Percentiles rank a stretch among this genome's conserved stretches.
Conservation (phyloP, 2,329 filamentous ascomycete species). For the Pleoardoris graminearum region DNA sequence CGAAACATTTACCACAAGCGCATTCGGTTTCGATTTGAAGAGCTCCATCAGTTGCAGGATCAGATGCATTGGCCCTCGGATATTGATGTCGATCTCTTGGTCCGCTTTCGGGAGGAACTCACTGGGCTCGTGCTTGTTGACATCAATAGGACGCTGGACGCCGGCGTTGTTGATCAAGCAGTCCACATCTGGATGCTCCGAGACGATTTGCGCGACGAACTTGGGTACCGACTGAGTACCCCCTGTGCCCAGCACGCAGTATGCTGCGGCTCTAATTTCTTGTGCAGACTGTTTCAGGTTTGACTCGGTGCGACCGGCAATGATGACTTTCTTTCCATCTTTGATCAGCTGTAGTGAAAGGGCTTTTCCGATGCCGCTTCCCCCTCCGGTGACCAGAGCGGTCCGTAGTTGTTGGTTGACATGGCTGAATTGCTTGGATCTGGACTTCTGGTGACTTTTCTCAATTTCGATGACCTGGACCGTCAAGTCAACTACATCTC, state of each 20-base stretch:
- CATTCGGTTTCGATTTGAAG: constrained; percentile 48
- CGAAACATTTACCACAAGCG: constrained; percentile 59
- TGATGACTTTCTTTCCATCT: constrained; percentile 36
- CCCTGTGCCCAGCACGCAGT: constrained; percentile 59
- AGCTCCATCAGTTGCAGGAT: constrained; percentile 55
- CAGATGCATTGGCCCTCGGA: constrained; percentile 62
- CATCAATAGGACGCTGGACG: constrained; percentile 58
- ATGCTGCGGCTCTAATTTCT: constrained; percentile 54
- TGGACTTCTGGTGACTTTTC: too few relatives aligned
- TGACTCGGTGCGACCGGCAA: constrained; percentile 59
- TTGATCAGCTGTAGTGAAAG: constrained; percentile 52
- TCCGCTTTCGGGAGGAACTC: constrained; percentile 57
- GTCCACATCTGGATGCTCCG: constrained; percentile 59
- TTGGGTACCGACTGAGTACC: constrained; percentile 48
- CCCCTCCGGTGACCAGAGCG: constrained; percentile 51
- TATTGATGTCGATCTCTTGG: constrained; percentile 62
- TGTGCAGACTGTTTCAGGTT: constrained; percentile 52
- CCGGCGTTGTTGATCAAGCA: constrained; percentile 64
- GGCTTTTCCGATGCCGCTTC: constrained; percentile 56
- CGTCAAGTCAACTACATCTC: too few relatives aligned
- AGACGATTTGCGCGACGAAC: constrained; percentile 52
- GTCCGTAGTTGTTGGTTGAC: constrained; percentile 38
- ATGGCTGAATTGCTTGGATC: too few relatives aligned
- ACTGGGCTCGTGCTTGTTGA: constrained; percentile 40
- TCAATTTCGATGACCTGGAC: too few relatives aligned